These are phyloP conservation scores for Trichoderma aggressivum DNA, from an alignment of 2,329 filamentous ascomycete genomes.

Conservation along the genomic window DNA sequence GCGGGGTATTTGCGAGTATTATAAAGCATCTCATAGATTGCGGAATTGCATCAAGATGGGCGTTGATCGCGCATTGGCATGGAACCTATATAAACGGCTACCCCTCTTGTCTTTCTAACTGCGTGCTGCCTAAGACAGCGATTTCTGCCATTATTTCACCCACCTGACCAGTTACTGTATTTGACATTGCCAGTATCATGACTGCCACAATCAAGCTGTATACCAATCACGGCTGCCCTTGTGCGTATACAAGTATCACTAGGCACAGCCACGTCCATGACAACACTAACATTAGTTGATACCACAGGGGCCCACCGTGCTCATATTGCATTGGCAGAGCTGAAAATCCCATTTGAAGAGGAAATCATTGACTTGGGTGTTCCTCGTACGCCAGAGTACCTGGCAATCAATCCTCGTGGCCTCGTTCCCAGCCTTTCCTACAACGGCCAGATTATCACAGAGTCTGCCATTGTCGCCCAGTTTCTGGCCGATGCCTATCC, in stretches of 20 bases:
- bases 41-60: slow-evolving; percentile 2
- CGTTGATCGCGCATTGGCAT: not conserved
- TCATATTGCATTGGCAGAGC: slow-evolving; percentile 67
- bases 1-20: slow-evolving; percentile 7
- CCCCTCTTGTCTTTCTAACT: not conserved
- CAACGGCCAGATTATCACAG: slow-evolving; percentile 64
- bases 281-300: not conserved
- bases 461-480: slow-evolving; percentile 69
- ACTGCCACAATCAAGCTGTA: slow-evolving; percentile 58
- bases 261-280: not conserved
- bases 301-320: slow-evolving; percentile 65
- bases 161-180: not conserved
- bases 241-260: slow-evolving; percentile 33
- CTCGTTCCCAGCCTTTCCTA: slow-evolving; percentile 70
- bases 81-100: not conserved
- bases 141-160: not conserved
- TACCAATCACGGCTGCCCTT: slow-evolving; percentile 68
- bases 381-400: slow-evolving; percentile 70
- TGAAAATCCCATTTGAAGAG: slow-evolving; percentile 63
- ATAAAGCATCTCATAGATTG: not conserved
- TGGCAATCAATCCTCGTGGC: slow-evolving; percentile 74
- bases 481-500: slow-evolving; percentile 69
- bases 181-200: not conserved
- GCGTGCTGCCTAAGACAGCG: not conserved
- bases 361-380: slow-evolving; percentile 67